Percentiles rank a stretch among this genome's conserved stretches.
Conservation (phyloP, 2,329 filamentous ascomycete genomes). For the Aspergillus fijiensis region DNA sequence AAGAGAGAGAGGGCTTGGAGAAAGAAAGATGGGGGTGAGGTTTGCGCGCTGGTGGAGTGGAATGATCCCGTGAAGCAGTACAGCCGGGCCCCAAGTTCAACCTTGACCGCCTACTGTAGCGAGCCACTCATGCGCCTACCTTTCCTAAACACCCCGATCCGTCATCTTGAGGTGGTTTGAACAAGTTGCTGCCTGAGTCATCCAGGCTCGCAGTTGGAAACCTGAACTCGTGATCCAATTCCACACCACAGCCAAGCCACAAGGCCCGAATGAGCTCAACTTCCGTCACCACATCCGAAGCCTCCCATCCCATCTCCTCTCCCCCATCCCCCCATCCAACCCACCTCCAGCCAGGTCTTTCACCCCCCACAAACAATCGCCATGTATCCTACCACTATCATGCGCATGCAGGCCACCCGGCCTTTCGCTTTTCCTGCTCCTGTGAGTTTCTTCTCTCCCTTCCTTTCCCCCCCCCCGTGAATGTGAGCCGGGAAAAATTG, state of each 20-base stretch:
- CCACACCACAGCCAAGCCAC: neutral
- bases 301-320: conserved; percentile 17
- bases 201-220: conserved; percentile 12
- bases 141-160: conserved; percentile 38
- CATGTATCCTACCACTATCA: conserved; percentile 65
- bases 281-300: conserved; percentile 25
- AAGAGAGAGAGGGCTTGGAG: conserved; percentile 23
- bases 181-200: conserved; percentile 9
- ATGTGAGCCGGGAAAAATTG: conserved; percentile 20
- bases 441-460: conserved; percentile 54
- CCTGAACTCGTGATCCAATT: conserved; percentile 11
- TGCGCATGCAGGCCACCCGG: conserved; percentile 60
- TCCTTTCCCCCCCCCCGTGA: conserved; percentile 8
- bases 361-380: conserved; percentile 33
- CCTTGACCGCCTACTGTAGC: conserved; percentile 40
- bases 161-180: neutral
- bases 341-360: conserved; percentile 8
- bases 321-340: conserved; percentile 20
- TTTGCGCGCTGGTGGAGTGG: conserved; percentile 31
- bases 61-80: conserved; percentile 35
- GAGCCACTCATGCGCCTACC: conserved; percentile 36
- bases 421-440: conserved; percentile 61
- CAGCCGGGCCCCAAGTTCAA: conserved; percentile 28
- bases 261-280: conserved; percentile 11
- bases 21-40: conserved; percentile 29